A percentile compares a stretch with the other conserved stretches of the same genome.
Conservation (phyloP, 139 green algal species). For the Prasinococcaceae sp. region DNA sequence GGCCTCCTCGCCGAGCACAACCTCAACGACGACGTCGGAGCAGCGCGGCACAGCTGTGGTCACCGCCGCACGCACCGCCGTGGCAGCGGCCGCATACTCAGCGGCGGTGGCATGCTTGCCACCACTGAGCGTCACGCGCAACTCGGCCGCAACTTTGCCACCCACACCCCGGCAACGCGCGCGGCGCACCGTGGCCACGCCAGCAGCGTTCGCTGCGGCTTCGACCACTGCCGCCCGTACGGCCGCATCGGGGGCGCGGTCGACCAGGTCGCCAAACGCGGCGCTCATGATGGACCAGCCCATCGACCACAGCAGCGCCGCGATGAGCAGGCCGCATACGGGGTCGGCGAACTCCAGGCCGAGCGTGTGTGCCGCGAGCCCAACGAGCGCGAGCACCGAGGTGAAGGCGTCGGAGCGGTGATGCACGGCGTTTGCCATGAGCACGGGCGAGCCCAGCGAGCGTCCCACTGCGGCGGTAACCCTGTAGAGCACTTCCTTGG, state of each 20-base stretch:
- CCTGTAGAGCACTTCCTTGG: conserved; percentile 18
- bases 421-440: conserved; percentile 28
- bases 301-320: not conserved
- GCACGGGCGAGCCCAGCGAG: conserved; percentile 7
- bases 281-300: not conserved
- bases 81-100: too few species aligned
- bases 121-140: too few species aligned
- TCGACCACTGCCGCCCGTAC: not conserved
- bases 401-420: conserved; percentile 26
- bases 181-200: not conserved
- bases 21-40: too few species aligned
- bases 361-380: too few species aligned
- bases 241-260: not conserved
- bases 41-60: too few species aligned
- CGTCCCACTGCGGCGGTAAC: conserved; percentile 19
- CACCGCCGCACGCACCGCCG: too few species aligned
- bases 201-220: not conserved
- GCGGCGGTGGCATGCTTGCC: too few species aligned
- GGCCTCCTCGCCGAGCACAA: too few species aligned
- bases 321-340: not conserved
- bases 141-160: too few species aligned
- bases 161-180: too few species aligned
- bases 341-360: not conserved
- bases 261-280: not conserved
- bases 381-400: conserved; percentile 22